These are phyloP conservation scores for Hymenoscyphus fraxineus DNA, from an alignment of 2,329 filamentous ascomycete species.

Conservation along the genomic window DNA sequence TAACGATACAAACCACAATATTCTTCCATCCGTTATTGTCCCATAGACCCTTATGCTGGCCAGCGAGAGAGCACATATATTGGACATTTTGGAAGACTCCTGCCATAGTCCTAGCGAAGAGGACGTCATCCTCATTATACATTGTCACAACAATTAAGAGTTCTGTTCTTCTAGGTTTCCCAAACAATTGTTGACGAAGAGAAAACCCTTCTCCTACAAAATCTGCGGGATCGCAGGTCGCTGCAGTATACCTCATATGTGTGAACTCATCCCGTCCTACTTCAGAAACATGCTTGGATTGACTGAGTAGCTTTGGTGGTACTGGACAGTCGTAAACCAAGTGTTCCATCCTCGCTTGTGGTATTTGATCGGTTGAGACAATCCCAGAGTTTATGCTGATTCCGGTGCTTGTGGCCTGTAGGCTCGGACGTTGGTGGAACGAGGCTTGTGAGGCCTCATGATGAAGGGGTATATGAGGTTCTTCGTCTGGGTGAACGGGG, in stretches of 20 bases:
- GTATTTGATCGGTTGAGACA: conserved; percentile 6
- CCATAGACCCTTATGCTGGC: conserved; percentile 54
- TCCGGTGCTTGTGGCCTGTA: not conserved
- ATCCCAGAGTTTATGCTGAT: conserved; percentile 1
- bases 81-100: conserved; percentile 71
- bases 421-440: conserved; percentile 3
- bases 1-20: conserved; percentile 67
- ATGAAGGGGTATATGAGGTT: conserved; percentile 2
- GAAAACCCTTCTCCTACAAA: conserved; percentile 66
- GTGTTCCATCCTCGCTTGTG: conserved; percentile 12
- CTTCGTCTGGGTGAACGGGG: conserved; percentile 5
- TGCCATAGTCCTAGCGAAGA: conserved; percentile 64
- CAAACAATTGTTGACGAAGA: conserved; percentile 64
- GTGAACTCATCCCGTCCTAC: conserved; percentile 45
- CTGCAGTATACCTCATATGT: conserved; percentile 66
- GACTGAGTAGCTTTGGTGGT: conserved; percentile 20
- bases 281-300: conserved; percentile 10
- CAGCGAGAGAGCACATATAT: conserved; percentile 63
- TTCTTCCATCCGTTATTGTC: conserved; percentile 72
- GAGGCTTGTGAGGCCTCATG: conserved; percentile 4
- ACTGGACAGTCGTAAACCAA: conserved; percentile 25
- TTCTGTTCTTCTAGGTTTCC: conserved; percentile 65
- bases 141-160: conserved; percentile 71
- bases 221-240: conserved; percentile 64
- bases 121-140: conserved; percentile 70